Evolutionary conservation across 805 yeast species (phyloP).

Genomic region (Yarrowia sp.): DNA sequence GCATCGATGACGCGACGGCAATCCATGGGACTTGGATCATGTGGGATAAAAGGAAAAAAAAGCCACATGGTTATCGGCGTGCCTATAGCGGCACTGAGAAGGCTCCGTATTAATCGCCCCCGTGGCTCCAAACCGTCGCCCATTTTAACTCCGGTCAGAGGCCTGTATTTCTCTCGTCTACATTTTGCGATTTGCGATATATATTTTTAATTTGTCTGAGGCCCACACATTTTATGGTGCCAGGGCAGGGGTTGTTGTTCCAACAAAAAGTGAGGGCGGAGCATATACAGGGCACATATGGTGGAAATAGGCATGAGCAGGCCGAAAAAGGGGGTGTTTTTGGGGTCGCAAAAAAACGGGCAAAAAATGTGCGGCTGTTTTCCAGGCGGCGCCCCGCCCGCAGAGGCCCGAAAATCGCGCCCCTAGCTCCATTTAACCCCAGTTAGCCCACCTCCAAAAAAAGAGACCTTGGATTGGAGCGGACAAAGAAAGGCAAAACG

Average conservation of each 20-base stretch:
- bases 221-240: slow-evolving; percentile 13
- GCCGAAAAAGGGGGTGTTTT: no score
- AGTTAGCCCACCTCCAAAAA: not conserved
- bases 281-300: not conserved
- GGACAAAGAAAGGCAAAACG: not conserved
- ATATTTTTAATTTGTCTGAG: not conserved
- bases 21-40: slow-evolving; percentile 19
- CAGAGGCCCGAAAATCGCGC: no score
- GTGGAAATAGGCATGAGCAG: no score
- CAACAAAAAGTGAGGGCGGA: slow-evolving; percentile 3
- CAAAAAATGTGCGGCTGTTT: no score
- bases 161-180: no score
- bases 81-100: no score
- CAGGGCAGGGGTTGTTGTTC: not conserved
- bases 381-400: no score
- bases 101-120: no score
- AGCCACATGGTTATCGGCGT: slow-evolving; percentile 9
- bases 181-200: not conserved
- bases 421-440: not conserved
- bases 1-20: slow-evolving; percentile 23
- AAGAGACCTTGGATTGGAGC: not conserved
- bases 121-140: not conserved
- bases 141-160: not conserved
- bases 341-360: not conserved
- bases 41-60: not conserved